A percentile compares a stretch with the other conserved stretches of the same genome.
Conservation (phyloP, 1,284 basidiomycete species). For the Moesziomyces sp. region DNA sequence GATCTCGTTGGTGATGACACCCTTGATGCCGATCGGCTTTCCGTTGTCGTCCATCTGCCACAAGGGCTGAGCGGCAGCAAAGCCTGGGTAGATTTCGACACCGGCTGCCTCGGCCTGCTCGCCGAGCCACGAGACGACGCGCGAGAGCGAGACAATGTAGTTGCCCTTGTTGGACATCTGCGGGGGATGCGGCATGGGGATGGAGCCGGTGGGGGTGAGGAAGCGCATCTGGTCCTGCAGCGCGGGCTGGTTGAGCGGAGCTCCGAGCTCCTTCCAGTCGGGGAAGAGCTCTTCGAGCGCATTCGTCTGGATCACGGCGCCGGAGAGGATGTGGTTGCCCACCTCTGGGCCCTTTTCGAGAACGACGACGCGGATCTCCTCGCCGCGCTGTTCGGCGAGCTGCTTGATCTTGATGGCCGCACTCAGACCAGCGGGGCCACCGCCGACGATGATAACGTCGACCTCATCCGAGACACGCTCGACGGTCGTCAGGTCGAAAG, state of each 20-base stretch:
- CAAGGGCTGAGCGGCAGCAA: conserved; percentile 86
- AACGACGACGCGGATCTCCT: conserved; percentile 88
- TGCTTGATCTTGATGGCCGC: conserved; percentile 98
- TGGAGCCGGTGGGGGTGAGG: conserved; percentile 77
- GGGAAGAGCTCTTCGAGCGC: conserved; percentile 93
- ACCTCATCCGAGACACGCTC: conserved; percentile 74
- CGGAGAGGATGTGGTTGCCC: conserved; percentile 93
- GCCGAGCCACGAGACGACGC: conserved; percentile 89
- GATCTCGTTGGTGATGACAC: conserved; percentile 93
- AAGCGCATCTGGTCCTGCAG: conserved; percentile 86
- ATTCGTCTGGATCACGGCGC: conserved; percentile 91
- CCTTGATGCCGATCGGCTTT: conserved; percentile 74
- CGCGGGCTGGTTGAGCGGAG: conserved; percentile 81
- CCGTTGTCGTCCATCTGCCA: conserved; percentile 77
- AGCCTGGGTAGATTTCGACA: conserved; percentile 96
- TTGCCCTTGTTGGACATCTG: conserved; percentile 97
- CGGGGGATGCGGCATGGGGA: conserved; percentile 94
- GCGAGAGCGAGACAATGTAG: conserved; percentile 90
- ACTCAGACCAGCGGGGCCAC: conserved; percentile 90
- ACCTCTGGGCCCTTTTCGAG: conserved; percentile 95
- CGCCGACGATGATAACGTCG: conserved; percentile 97
- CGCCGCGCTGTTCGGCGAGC: conserved; percentile 80
- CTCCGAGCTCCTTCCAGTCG: conserved; percentile 78
- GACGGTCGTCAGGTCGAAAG: conserved; percentile 61
- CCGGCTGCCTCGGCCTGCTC: conserved; percentile 88